phyloP scores from a whole-genome alignment of 2,329 filamentous ascomycete genomes.

The Fusarium nelsonii region DNA sequence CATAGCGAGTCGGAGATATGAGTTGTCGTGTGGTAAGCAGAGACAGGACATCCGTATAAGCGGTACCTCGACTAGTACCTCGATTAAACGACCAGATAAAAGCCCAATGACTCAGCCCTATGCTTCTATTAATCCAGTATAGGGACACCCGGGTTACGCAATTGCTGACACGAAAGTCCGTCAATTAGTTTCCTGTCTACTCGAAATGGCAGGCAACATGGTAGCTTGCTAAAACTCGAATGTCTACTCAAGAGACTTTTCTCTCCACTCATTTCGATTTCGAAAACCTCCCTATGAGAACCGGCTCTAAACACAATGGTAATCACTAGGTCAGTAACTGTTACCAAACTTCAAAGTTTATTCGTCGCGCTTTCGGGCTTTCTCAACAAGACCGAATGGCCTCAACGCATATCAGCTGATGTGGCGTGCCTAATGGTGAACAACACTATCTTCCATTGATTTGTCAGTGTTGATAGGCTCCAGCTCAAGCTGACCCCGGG shows the following conservation, averaged over 20 bases:
- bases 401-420: slow-evolving; percentile 24
- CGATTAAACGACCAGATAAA: not conserved
- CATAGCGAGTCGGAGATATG: not conserved
- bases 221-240: not conserved
- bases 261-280: too few species aligned
- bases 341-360: not conserved
- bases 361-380: slow-evolving; percentile 23
- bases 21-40: not conserved
- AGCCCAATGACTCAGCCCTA: slow-evolving; percentile 26
- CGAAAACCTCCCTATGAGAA: not conserved
- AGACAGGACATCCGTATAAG: slow-evolving; percentile 1
- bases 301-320: not conserved
- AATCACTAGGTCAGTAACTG: not conserved
- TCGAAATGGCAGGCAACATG: not conserved
- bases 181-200: not conserved
- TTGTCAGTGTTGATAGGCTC: slow-evolving; percentile 2
- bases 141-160: not conserved
- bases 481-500: not conserved
- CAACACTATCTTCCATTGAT: not conserved
- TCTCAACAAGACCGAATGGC: slow-evolving; percentile 13
- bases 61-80: not conserved
- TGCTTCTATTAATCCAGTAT: not conserved
- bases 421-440: slow-evolving; percentile 1
- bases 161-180: slow-evolving; percentile 6
- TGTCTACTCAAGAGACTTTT: not conserved